Base-by-base conservation (phyloP, 2,329 filamentous ascomycete genomes). In the Diaporthe vexans region DNA sequence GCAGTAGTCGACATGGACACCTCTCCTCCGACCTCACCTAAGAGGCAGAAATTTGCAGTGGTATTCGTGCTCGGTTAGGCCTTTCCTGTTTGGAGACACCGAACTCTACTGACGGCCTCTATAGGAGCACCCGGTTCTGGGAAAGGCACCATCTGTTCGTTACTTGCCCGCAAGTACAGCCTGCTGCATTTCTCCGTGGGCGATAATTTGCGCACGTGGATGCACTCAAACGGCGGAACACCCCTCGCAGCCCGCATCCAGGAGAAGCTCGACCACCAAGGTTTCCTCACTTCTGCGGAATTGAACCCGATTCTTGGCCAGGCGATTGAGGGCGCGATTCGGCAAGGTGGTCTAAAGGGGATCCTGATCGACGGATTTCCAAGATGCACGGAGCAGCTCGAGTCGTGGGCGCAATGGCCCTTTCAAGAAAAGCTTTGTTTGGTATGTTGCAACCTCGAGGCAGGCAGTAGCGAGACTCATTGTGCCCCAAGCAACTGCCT, bases 291-390 rank as follows among this genome's bases (percentile, higher is more conserved):
- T 13, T 61, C 69, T 40, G 54, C 19, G n/a, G 69, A 71, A 13
- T 26, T 71, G 40, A 51, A 71, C 17, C 69, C 69, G 13, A 37
- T 71, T 29, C 56, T 71, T 8, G 54, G 56, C 40, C 54, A 61
- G 10, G 69, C 69, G 29, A 71, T 71, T 13, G 69, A 71, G 7
- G 13, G 61, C 37, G 69, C 69, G 19, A 71, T 71, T 5, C 40
- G 43, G 24, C 56, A 61, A 19, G 56, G 35, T 21, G 69, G 24
- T 2, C 10, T 19, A 4, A 59, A 51, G 8, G 69, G 56, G 15
- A 71, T 71, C 69, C 69, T 71, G 56, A 71, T 71, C 43, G 69
- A 71, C 43, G 69, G 69, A 26, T 71, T 71, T 24, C 69, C 40
- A 29, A 48, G 69, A 9, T 71, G 69, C 15, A 21, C 51, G 69